A percentile compares a stretch with the other conserved stretches of the same genome.
These are phyloP conservation scores for Sophora flavescens DNA, from an alignment of 306 rosid species.

Conservation along the genomic window DNA sequence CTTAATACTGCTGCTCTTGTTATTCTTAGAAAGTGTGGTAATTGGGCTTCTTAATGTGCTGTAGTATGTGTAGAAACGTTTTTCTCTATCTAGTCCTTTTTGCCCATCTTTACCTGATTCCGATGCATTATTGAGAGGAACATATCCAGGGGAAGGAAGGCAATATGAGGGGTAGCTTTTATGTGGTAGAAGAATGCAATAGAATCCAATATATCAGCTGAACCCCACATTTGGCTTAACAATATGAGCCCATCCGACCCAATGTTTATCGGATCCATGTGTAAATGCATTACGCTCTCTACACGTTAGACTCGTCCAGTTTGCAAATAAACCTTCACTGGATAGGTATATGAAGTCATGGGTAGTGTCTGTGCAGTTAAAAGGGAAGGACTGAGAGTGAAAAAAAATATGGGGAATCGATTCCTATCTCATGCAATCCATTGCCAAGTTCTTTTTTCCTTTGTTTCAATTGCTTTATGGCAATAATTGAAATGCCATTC, in stretches of 20 bases:
- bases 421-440: constrained; percentile 62
- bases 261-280: constrained; percentile 37
- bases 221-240: constrained; percentile 49
- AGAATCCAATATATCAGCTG: constrained; percentile 53
- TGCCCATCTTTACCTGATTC: constrained; percentile 79
- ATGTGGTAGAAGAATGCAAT: constrained; percentile 59
- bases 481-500: constrained; percentile 92
- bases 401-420: constrained; percentile 54
- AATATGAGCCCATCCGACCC: constrained; percentile 46
- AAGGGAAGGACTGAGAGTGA: constrained; percentile 1
- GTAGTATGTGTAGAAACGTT: constrained; percentile 50
- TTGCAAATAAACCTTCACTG: constrained; percentile 64
- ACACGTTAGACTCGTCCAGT: constrained; percentile 38
- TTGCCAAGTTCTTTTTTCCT: constrained; percentile 47
- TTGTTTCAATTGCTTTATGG: constrained; percentile 53
- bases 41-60: constrained; percentile 44
- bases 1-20: constrained; percentile 4
- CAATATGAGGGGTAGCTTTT: constrained; percentile 75
- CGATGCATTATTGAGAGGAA: constrained; percentile 83
- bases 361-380: constrained; percentile 42
- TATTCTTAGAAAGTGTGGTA: constrained; percentile 47
- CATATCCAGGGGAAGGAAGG: constrained; percentile 60
- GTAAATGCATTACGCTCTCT: constrained; percentile 27
- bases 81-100: constrained; percentile 41
- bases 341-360: constrained; percentile 41